A percentile compares a stretch with the other conserved stretches of the same genome.
These are phyloP conservation scores for Sedum album DNA, from an alignment of 164 flowering plant species.

Conservation along the genomic window DNA sequence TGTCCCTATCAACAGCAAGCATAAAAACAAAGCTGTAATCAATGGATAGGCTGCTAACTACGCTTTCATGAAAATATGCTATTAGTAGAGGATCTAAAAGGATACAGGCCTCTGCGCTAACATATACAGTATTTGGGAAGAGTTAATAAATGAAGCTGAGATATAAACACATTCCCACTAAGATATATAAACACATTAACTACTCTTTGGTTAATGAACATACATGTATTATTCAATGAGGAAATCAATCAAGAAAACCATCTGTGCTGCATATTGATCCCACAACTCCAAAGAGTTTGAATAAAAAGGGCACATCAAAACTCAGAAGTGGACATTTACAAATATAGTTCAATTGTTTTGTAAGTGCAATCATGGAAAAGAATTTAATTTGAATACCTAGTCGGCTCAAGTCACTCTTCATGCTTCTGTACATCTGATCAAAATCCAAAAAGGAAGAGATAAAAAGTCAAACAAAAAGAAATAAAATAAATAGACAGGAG, in stretches of 20 bases:
- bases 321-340: background rate
- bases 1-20: background rate
- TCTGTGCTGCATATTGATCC: background rate
- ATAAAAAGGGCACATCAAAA: background rate
- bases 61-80: slow-evolving; percentile 4
- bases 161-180: background rate
- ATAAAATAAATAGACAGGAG: background rate
- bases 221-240: background rate
- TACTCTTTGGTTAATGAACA: background rate
- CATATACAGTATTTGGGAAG: background rate
- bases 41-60: slow-evolving; percentile 1
- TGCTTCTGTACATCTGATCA: slow-evolving; percentile 73
- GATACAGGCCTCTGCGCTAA: background rate
- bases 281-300: background rate
- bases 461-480: slow-evolving; percentile 3
- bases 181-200: too few relatives aligned
- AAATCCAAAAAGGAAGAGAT: background rate
- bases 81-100: background rate
- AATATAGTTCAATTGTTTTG: background rate
- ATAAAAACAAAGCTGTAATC: background rate
- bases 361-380: background rate
- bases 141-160: slow-evolving; percentile 1
- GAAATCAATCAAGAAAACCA: background rate
- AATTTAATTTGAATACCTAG: slow-evolving; percentile 33
- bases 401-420: slow-evolving; percentile 41